These are phyloP conservation scores for Parasarocladium wereldwijsianum DNA, from an alignment of 2,329 filamentous ascomycete genomes.

Conservation along the genomic window DNA sequence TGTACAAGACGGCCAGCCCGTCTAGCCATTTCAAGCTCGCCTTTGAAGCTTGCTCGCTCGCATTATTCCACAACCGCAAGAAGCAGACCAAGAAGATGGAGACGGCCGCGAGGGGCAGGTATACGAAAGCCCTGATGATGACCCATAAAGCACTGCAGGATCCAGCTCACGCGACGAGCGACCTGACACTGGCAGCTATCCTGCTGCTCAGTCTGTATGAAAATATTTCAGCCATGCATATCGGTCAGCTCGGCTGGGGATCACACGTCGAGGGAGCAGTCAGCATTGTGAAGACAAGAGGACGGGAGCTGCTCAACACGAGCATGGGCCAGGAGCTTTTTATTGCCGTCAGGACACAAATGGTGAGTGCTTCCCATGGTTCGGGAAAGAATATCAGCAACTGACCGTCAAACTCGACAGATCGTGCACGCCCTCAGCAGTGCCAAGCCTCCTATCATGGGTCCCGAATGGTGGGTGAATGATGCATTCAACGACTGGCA, in stretches of 20 bases:
- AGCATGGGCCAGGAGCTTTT: conserved; percentile 40
- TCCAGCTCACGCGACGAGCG: conserved; percentile 31
- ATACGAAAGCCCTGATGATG: conserved; percentile 36
- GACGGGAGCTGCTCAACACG: conserved; percentile 37
- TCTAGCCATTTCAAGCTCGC: conserved; percentile 37
- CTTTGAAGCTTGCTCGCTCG: conserved; percentile 44
- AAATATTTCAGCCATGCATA: conserved; percentile 39
- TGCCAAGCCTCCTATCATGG: conserved; percentile 36
- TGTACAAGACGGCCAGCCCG: conserved; percentile 29
- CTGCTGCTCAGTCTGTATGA: conserved; percentile 47
- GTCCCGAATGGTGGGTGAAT: conserved; percentile 43
- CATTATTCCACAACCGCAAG: conserved; percentile 38
- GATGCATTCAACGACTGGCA: conserved; percentile 34
- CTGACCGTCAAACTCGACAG: conserved; percentile 15
- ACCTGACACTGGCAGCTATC: conserved; percentile 44
- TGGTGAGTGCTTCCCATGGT: conserved; percentile 28
- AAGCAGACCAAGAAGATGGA: conserved; percentile 18
- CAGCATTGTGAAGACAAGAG: conserved; percentile 41
- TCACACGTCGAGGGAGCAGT: conserved; percentile 52
- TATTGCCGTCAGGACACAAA: conserved; percentile 43
- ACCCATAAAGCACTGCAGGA: conserved; percentile 39
- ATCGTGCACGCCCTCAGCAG: conserved; percentile 42
- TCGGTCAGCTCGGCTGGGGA: conserved; percentile 43
- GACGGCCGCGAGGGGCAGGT: conserved; percentile 31
- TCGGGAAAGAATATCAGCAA: too few relatives aligned